These are phyloP conservation scores for Hypocrella siamensis DNA, from an alignment of 2,329 filamentous ascomycete species.

Conservation along the genomic window DNA sequence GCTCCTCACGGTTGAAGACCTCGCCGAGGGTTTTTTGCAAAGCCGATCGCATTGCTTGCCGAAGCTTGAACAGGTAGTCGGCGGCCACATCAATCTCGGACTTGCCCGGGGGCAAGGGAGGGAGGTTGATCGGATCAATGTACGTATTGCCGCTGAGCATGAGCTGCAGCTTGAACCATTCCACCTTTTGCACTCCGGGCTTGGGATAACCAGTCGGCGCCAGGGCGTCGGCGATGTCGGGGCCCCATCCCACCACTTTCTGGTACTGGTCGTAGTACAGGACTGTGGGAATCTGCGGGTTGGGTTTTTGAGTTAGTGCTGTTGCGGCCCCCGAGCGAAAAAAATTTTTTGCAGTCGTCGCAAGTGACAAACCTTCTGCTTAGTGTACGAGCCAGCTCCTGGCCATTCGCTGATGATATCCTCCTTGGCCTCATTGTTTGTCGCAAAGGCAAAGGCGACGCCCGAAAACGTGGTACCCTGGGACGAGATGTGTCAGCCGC, in stretches of 20 bases:
- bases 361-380: constrained; percentile 99
- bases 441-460: constrained; percentile 92
- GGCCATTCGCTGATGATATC: constrained; percentile 99
- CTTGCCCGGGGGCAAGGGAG: constrained; percentile 90
- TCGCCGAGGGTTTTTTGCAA: constrained; percentile 93
- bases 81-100: constrained; percentile 99
- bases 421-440: constrained; percentile 93
- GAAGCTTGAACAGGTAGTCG: constrained; percentile 95
- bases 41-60: constrained; percentile 90
- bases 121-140: constrained; percentile 97
- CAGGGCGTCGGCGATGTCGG: constrained; percentile 91
- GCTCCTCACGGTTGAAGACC: constrained; percentile 94
- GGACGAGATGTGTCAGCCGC: constrained; percentile 4
- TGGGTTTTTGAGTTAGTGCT: too few relatives aligned
- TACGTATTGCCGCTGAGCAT: constrained; percentile 99
- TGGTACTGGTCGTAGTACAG: constrained; percentile 99
- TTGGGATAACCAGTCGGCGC: constrained; percentile 96
- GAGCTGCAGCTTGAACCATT: constrained; percentile 99
- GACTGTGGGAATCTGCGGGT: constrained; percentile 93
- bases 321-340: too few relatives aligned
- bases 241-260: constrained; percentile 98
- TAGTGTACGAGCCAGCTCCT: constrained; percentile 90
- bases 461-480: constrained; percentile 96
- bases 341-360: too few relatives aligned
- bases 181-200: constrained; percentile 93